A percentile compares a stretch with the other conserved stretches of the same genome.
phyloP scores from a whole-genome alignment of 495 filamentous ascomycete species.

The Lophium mytilinum region DNA sequence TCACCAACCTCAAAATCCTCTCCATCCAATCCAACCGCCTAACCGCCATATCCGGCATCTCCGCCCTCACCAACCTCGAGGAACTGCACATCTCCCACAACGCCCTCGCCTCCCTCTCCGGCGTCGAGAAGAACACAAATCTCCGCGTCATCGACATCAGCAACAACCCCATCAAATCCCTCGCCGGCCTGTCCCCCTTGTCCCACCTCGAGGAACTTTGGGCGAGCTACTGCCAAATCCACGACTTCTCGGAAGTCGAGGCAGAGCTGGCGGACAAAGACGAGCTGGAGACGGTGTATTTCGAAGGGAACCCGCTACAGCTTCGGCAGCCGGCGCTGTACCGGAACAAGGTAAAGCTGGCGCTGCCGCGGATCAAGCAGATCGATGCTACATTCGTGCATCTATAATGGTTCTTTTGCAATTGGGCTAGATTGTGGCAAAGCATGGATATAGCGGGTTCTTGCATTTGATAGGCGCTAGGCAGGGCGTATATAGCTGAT shows the following conservation, averaged over 20 bases:
- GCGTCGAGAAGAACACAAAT: conserved; percentile 57
- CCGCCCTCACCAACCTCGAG: conserved; percentile 67
- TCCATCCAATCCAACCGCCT: conserved; percentile 97
- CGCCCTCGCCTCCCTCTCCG: conserved; percentile 66
- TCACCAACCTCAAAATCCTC: conserved; percentile 77
- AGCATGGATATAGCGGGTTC: no score
- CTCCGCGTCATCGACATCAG: conserved; percentile 82
- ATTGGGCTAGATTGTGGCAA: no score
- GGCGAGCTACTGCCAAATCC: conserved; percentile 82
- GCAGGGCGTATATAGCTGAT: no score
- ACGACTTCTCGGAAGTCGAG: conserved; percentile 77
- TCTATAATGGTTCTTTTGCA: no score
- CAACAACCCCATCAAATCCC: conserved; percentile 72
- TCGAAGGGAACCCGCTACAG: conserved; percentile 93
- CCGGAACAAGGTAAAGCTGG: conserved; percentile 83
- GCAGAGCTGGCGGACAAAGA: conserved; percentile 67
- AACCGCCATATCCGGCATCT: conserved; percentile 66
- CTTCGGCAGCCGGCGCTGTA: conserved; percentile 65
- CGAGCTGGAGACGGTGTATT: conserved; percentile 84
- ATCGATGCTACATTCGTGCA: conserved; percentile 66
- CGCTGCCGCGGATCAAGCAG: conserved; percentile 78
- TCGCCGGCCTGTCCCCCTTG: conserved; percentile 62
- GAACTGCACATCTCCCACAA: conserved; percentile 99
- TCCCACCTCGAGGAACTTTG: conserved; percentile 79
- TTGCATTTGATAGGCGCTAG: no score